phyloP scores from a whole-genome alignment of 139 green algal genomes.

The Auxenochlorella pyrenoidosa region DNA sequence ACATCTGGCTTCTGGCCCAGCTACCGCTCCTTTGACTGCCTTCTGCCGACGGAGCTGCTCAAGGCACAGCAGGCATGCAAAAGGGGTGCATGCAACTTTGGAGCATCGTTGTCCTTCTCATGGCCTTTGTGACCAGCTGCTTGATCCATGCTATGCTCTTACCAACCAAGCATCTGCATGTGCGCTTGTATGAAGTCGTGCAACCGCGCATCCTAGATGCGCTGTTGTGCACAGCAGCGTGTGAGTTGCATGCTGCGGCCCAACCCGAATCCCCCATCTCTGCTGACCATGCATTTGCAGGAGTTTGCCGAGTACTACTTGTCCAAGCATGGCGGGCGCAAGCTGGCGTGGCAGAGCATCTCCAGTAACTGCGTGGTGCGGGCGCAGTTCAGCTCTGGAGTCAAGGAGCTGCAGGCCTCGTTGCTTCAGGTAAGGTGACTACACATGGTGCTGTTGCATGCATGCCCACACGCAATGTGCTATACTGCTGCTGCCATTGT shows the following conservation, averaged over 20 bases:
- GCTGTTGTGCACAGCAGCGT: not conserved
- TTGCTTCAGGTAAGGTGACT: constrained; percentile 76
- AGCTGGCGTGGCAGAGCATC: constrained; percentile 93
- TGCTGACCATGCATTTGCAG: constrained; percentile 31
- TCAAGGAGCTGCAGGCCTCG: constrained; percentile 94
- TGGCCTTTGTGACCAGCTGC: too few species aligned
- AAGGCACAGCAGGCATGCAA: constrained; percentile 56
- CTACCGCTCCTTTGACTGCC: constrained; percentile 86
- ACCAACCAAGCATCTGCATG: too few species aligned
- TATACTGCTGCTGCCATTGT: not conserved
- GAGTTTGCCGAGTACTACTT: constrained; percentile 95
- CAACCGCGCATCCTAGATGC: too few species aligned
- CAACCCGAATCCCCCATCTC: not conserved
- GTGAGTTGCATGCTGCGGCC: not conserved
- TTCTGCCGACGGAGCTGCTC: constrained; percentile 84
- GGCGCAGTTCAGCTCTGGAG: constrained; percentile 81
- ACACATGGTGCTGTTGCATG: not conserved
- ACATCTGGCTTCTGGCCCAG: constrained; percentile 96
- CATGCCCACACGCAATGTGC: not conserved
- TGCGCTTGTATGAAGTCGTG: too few species aligned
- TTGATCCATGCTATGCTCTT: too few species aligned
- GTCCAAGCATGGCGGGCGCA: constrained; percentile 90
- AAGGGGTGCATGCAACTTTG: not conserved
- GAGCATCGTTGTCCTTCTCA: too few species aligned
- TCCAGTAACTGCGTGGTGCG: constrained; percentile 88